Base-by-base conservation (phyloP, 2,329 filamentous ascomycete genomes). In the Pseudocercospora pini-densiflorae region DNA sequence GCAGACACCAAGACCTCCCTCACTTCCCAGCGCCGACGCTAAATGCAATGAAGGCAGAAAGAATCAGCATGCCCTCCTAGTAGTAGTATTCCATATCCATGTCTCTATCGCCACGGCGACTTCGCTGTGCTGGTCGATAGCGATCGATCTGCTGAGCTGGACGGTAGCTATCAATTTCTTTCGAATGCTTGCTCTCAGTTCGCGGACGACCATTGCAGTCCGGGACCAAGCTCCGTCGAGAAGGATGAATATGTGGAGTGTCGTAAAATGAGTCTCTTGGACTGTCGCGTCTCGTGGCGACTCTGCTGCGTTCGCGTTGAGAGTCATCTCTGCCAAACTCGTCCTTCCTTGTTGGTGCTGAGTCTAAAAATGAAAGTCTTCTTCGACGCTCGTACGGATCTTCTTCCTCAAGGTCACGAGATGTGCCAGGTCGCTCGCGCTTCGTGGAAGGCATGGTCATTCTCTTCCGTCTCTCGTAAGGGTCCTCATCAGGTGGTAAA, bases 1-100 rank as follows among this genome's bases (percentile, higher is more conserved):
- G 16, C 40, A 43, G 40, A 4, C 33, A 43, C 40, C 40, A 19
- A 43, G 40, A 43, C 16, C 40, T n/a, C 16, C 40, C 2, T 10
- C 9, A 33, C 12, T 10, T 59, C 19, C 59, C 43, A 61, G 45
- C 59, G 59, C 59, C 59, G 19, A 61, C 59, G 59, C 59, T 61
- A 51, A 47, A 45, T 45, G 24, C 58, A 61, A 61, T 31, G 6
- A 53, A 61, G 31, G 10, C 14, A 7, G 31, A 33, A 55, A 55
- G 27, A 8, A 27, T n/a, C 24, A 31, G 24, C 19, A 33, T 24
- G 31, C 16, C 19, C 19, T 27, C 31, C 19, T 43, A 58, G 31
- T 43, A 43, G 55, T 24, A 23, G 21, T 24, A 14, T 7, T 58
- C 31, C 55, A 40, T 58, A 10, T 58, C 31, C 29, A 40, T 12